Evolutionary conservation across 73 alveolate species (phyloP), one percentile per base, ranked within the genome.

Genomic region (Symbiodinium natans): DNA sequence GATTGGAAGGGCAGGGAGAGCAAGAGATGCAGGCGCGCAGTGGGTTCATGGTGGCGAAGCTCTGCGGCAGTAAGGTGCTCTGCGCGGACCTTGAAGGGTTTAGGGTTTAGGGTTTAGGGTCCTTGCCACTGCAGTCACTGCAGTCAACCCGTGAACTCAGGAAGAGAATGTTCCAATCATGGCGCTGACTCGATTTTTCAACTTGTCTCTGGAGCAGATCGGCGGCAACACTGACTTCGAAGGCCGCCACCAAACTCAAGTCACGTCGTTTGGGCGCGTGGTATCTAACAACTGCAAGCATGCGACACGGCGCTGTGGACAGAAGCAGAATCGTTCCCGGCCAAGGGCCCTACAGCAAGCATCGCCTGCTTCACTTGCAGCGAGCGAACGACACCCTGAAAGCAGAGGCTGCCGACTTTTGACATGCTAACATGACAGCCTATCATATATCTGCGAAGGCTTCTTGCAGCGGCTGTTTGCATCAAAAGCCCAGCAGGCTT

Each of bases 201-300:
- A 90, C 52, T 43, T 90, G 6, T 29, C 88, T 3, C 25, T 68
- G 29, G 39, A 41, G 27, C 97, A 85, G 2, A 82, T 90, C 36
- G 97, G 97, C 17, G 97, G 97, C 77, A 73, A 90, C 88, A 90
- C 89, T 36, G 97, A 90, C 19, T 90, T 90, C 54, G 97, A 90
- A 90, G 97, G 97, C 77, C 54, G 25, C 39, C 63, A 27, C n/a
- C 40, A 27, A 38, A 38, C 21, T 34, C n/a, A n/a, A n/a, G n/a
- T n/a, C n/a, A n/a, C n/a, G n/a, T n/a, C n/a, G n/a, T n/a, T n/a
- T n/a, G n/a, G n/a, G n/a, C n/a, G n/a, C n/a, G n/a, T n/a, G n/a
- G n/a, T n/a, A n/a, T n/a, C n/a, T n/a, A n/a, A n/a, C n/a, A n/a
- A n/a, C n/a, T n/a, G n/a, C n/a, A n/a, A n/a, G n/a, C n/a, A n/a